Base-by-base conservation (phyloP, 306 rosid genomes). In the Prunus mume region DNA sequence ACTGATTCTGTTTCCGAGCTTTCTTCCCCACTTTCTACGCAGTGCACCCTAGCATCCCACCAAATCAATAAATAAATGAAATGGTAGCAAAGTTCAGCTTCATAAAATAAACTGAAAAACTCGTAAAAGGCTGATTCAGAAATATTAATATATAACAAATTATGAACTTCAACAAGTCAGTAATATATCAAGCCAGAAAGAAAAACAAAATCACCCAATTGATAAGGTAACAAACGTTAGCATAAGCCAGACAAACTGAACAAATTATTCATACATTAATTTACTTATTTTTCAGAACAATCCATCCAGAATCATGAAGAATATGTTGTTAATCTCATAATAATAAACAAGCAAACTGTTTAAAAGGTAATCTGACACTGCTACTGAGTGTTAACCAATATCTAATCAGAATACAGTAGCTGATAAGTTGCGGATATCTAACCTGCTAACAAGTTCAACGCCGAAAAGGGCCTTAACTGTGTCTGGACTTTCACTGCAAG, bases 1-100 rank as follows among this genome's bases (percentile, higher is more conserved):
- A 92, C 98, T 28, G 98, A 88, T 82, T 96, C 99, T 79, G 93
- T 65, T 91, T 96, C 99, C 47, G 97, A 87, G 90, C 97, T 96
- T 82, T 96, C 99, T 88, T 96, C 99, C 71, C 86, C 91, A 86
- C 98, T 92, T 87, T 96, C 99, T 84, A 86, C 81, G 80, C 99
- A 96, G 85, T 91, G 91, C 69, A 87, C 83, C 95, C 99, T 96
- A 80, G 60, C 34, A 86, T 50, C 61, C 85, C 75, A 85, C 56
- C 64, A 77, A 28, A 76, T 49, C 75, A 76, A 68, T 19, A 75
- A 43, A 81, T 82, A 66, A 67, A 85, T 76, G 46, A 68, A 46
- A 41, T 69, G 51, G 18, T 38, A 54, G 61, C 79, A 57, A 46
- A 50, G 77, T 60, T 66, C 20, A 55, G 64, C 69, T 54, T 66